Percentiles rank a stretch among this genome's conserved stretches.
Evolutionary conservation across 257 asterid species (phyloP).

Genomic region (Przewalskia tangutica): DNA sequence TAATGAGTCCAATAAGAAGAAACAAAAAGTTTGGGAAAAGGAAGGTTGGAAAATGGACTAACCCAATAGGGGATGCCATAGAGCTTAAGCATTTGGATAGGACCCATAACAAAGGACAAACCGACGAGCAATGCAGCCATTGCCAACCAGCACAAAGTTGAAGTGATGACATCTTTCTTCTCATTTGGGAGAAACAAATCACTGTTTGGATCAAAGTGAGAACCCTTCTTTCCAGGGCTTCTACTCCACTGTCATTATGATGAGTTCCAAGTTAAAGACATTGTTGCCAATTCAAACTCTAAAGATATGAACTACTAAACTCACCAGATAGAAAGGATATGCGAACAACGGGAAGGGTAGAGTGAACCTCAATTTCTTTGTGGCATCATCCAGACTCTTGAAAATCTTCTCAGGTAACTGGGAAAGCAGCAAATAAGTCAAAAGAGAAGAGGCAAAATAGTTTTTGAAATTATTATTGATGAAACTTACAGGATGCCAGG

Average conservation of each 20-base stretch:
- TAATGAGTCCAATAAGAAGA: neutral
- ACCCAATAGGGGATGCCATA: conserved; percentile 87
- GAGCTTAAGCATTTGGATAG: conserved; percentile 65
- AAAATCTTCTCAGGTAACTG: conserved; percentile 57
- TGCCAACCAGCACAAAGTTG: conserved; percentile 75
- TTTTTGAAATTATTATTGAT: neutral
- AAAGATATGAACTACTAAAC: neutral
- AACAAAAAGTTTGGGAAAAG: too few species aligned
- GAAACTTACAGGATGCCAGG: conserved; percentile 77
- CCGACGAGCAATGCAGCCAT: conserved; percentile 77
- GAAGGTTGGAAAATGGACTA: conserved; percentile 18
- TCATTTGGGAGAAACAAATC: conserved; percentile 77
- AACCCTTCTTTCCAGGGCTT: conserved; percentile 88
- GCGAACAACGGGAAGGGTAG: conserved; percentile 90
- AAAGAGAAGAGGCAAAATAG: neutral
- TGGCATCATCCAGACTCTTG: conserved; percentile 44
- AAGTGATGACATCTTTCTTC: conserved; percentile 71
- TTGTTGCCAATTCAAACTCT: neutral
- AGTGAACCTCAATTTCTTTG: conserved; percentile 70
- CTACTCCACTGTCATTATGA: conserved; percentile 59
- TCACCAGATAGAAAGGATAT: conserved; percentile 79
- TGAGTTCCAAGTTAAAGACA: conserved; percentile 2
- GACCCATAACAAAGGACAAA: conserved; percentile 66
- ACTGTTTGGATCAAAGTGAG: conserved; percentile 81
- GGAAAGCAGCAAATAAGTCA: neutral